Base-by-base conservation (phyloP, 2,329 filamentous ascomycete genomes). In the Cladobotryum protrusum region DNA sequence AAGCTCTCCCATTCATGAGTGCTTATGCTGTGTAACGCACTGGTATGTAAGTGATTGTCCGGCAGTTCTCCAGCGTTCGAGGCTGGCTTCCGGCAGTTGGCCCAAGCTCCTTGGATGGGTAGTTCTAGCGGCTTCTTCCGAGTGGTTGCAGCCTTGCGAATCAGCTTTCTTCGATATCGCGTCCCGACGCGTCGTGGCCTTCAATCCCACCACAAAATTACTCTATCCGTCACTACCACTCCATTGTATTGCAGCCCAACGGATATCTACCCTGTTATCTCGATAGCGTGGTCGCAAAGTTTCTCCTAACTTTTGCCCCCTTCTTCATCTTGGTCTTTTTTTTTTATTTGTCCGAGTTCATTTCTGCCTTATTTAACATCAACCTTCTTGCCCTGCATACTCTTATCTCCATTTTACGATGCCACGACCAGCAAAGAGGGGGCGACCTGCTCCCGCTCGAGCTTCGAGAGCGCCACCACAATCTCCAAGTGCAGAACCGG, bases 111-210 rank as follows among this genome's bases (percentile, higher is more conserved):
- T 5, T 11, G 17, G 14, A 6, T n/a, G 35, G 7, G 35, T 17
- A n/a, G n/a, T 37, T 37, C n/a, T 37, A 37, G 35, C 2, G 35
- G 35, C 12, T 37, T 17, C 35, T n/a, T 17, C 9, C 5, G 17
- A 37, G 33, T 33, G 41, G 13, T 47, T 29, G 24, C 39, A 50
- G 48, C 48, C 48, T 50, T 44, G 48, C 48, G 48, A 43, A 34
- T 34, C 48, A 37, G 45, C 35, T 37, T 15, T 44, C 43, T 43
- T 44, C 19, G 14, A 19, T 15, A 40, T n/a, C 49, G 54, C 56
- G 56, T 63, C 64, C 56, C 61, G 62, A 62, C 63, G 63, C 63
- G 63, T 57, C 53, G 46, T 57, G 49, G 56, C 56, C 58, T 57
- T 63, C 58, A 59, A 59, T 40, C 37, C 39, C 45, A 48, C 52